These are phyloP conservation scores for Silene latifolia DNA, from an alignment of 148 eudicot species.

Conservation along the genomic window DNA sequence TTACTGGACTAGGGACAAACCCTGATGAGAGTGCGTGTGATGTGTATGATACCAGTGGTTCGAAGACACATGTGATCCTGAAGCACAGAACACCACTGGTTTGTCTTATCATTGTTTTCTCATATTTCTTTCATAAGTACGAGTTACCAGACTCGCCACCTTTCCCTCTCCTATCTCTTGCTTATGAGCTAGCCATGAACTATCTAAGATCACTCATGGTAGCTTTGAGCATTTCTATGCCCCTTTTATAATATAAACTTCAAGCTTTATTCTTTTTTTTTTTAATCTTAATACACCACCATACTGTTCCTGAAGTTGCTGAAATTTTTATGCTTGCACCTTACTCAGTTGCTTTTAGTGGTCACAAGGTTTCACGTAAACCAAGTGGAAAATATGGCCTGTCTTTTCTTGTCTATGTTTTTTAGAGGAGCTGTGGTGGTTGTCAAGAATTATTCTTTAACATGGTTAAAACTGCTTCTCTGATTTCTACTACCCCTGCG, in stretches of 20 bases:
- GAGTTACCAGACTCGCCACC: background rate
- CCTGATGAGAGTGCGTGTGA: slow-evolving; percentile 78
- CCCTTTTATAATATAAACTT: background rate
- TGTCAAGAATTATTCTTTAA: background rate
- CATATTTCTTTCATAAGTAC: background rate
- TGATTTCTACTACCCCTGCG: background rate
- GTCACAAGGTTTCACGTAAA: background rate
- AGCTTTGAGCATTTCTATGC: background rate
- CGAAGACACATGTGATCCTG: slow-evolving; percentile 81
- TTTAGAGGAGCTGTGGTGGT: background rate
- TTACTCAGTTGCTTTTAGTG: background rate
- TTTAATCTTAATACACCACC: background rate
- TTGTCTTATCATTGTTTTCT: slow-evolving; percentile 28
- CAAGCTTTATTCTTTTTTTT: background rate
- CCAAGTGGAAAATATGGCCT: background rate
- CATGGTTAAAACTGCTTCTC: background rate
- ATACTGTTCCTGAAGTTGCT: background rate
- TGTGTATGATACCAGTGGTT: slow-evolving; percentile 49
- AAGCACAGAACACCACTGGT: slow-evolving; percentile 95
- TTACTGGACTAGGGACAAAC: slow-evolving; percentile 71
- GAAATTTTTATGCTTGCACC: background rate
- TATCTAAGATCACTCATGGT: background rate
- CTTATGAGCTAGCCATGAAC: background rate
- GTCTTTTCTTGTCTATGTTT: too few species aligned
- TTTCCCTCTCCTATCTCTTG: background rate